These are phyloP conservation scores for Colletotrichum lini DNA, from an alignment of 2,329 filamentous ascomycete genomes.

Conservation along the genomic window DNA sequence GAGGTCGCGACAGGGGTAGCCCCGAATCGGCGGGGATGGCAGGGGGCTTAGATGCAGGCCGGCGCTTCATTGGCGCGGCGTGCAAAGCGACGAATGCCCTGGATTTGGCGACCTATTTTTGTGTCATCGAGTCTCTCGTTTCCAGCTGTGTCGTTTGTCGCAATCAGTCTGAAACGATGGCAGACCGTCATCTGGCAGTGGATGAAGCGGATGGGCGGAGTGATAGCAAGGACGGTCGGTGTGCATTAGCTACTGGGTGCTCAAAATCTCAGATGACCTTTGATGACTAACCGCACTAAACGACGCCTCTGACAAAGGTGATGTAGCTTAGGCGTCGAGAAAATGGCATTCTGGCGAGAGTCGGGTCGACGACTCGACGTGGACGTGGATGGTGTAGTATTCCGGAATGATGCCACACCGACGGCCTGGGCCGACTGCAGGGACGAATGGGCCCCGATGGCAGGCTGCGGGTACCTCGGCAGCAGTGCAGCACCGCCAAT, in stretches of 20 bases:
- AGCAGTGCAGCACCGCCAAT: background rate
- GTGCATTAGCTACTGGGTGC: background rate
- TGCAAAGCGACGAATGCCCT: conserved; percentile 14
- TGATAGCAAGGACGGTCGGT: background rate
- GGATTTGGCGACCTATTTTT: conserved; percentile 35
- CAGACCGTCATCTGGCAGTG: background rate
- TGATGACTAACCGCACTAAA: conserved; percentile 20
- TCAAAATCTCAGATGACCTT: background rate
- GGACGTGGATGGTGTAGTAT: conserved; percentile 11
- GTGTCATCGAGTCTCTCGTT: conserved; percentile 17
- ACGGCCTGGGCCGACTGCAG: conserved; percentile 40
- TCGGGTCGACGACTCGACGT: background rate
- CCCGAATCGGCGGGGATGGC: conserved; percentile 32
- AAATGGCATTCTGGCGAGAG: conserved; percentile 19
- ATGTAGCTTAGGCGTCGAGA: conserved; percentile 3
- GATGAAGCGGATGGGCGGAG: background rate
- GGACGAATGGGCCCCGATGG: conserved; percentile 30
- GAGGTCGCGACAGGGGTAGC: conserved; percentile 27
- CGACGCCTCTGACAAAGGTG: conserved; percentile 1
- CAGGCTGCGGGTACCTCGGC: conserved; percentile 3
- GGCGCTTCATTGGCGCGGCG: conserved; percentile 28
- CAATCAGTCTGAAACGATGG: conserved; percentile 33
- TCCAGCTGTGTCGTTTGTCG: conserved; percentile 3
- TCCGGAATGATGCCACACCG: conserved; percentile 36
- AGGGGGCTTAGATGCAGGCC: conserved; percentile 36